These are phyloP conservation scores for Phytophthora sansomeana DNA, from an alignment of 352 stramenopile genomes.

Conservation along the genomic window DNA sequence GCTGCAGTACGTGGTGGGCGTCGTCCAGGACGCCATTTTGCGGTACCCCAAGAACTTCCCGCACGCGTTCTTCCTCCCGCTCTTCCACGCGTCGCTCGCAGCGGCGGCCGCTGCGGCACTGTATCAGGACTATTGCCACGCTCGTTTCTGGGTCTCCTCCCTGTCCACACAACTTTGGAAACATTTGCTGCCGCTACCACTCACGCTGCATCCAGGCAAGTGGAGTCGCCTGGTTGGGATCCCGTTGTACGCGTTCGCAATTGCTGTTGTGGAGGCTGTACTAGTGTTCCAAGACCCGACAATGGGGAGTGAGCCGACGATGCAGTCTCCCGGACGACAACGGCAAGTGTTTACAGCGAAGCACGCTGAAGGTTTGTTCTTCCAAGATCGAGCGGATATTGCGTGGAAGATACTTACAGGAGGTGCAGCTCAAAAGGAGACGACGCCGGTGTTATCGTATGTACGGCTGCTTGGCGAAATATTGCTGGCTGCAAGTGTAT, in stretches of 20 bases:
- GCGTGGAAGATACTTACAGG: slow-evolving; percentile 30
- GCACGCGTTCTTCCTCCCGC: slow-evolving; percentile 58
- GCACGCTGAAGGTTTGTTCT: slow-evolving; percentile 15
- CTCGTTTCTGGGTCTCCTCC: slow-evolving; percentile 38
- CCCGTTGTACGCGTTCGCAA: slow-evolving; percentile 62
- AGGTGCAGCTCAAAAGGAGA: slow-evolving; percentile 1
- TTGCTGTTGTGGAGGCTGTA: slow-evolving; percentile 62
- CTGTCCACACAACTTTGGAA: slow-evolving; percentile 48
- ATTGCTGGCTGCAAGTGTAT: slow-evolving; percentile 54
- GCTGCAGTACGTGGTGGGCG: slow-evolving; percentile 60
- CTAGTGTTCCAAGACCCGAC: slow-evolving; percentile 55
- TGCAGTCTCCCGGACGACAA: slow-evolving; percentile 31
- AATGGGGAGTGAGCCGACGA: slow-evolving; percentile 39
- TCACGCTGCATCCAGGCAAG: slow-evolving; percentile 60
- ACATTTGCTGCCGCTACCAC: slow-evolving; percentile 68
- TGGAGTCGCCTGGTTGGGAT: slow-evolving; percentile 69
- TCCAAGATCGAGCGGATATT: slow-evolving; percentile 18
- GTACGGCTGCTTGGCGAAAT: slow-evolving; percentile 58
- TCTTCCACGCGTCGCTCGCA: slow-evolving; percentile 57
- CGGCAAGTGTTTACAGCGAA: slow-evolving; percentile 30
- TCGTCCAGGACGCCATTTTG: slow-evolving; percentile 58
- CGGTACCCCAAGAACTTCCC: slow-evolving; percentile 67
- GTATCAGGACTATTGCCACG: slow-evolving; percentile 51
- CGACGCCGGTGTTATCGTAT: slow-evolving; percentile 26
- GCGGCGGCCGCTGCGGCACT: slow-evolving; percentile 46